A percentile compares a stretch with the other conserved stretches of the same genome.
Conservation (phyloP, 78 protist species). For the Goniomonas avonlea region DNA sequence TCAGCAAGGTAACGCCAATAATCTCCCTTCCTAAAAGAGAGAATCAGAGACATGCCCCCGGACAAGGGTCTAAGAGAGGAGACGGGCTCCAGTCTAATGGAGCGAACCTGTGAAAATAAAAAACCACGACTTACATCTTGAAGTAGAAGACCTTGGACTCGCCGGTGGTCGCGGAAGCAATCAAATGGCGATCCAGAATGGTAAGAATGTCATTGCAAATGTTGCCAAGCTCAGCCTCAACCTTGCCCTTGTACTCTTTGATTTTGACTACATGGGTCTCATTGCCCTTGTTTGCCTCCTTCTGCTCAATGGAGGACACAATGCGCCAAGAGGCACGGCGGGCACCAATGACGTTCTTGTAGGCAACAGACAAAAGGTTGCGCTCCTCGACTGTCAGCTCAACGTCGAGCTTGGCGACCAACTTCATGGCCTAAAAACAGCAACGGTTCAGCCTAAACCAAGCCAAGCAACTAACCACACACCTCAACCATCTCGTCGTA, state of each 20-base stretch:
- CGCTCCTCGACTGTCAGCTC: conserved; percentile 94
- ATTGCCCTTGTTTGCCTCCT: not conserved
- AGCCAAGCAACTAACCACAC: not conserved
- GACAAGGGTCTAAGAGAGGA: not conserved
- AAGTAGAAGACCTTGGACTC: conserved; percentile 88
- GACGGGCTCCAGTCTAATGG: not conserved
- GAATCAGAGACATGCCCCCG: too few species aligned
- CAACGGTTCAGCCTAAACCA: too few species aligned
- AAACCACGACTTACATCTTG: too few species aligned
- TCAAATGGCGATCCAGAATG: conserved; percentile 68
- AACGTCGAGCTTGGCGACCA: conserved; percentile 68
- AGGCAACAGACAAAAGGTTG: conserved; percentile 96
- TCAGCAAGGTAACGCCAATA: conserved; percentile 96
- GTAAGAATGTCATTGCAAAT: conserved; percentile 74
- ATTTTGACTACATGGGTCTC: not conserved
- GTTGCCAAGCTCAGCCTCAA: conserved; percentile 66
- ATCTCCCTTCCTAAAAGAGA: conserved; percentile 95
- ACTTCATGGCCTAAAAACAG: conserved; percentile 86
- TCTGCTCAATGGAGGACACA: conserved; percentile 73
- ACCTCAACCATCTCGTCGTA: conserved; percentile 46
- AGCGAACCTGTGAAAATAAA: too few species aligned
- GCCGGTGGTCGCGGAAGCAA: conserved; percentile 59
- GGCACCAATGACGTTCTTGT: conserved; percentile 96
- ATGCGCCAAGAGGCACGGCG: conserved; percentile 96
- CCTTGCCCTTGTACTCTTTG: not conserved